These are phyloP conservation scores for Pythium vanterpoolii DNA, from an alignment of 352 stramenopile genomes.

Conservation along the genomic window DNA sequence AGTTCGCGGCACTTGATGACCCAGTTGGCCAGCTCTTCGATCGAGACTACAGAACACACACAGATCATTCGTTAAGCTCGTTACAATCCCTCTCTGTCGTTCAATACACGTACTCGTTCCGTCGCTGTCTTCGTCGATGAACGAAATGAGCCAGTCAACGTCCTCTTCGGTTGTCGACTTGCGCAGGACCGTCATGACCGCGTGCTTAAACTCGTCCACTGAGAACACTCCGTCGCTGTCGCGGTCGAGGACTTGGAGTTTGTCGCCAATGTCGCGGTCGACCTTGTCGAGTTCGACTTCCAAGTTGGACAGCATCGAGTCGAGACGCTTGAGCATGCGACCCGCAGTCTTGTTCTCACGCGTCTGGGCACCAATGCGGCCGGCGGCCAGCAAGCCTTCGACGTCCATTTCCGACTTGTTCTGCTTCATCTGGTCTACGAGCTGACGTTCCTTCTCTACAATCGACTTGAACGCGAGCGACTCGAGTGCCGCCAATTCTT, in stretches of 20 bases:
- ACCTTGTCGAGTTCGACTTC: constrained; percentile 94
- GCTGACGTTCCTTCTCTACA: constrained; percentile 84
- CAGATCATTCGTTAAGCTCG: constrained; percentile 11
- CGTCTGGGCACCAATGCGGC: constrained; percentile 71
- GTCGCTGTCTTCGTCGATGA: constrained; percentile 91
- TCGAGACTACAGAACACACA: constrained; percentile 67
- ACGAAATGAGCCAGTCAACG: constrained; percentile 92
- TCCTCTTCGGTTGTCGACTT: constrained; percentile 93
- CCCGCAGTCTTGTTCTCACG: constrained; percentile 89
- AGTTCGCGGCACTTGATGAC: constrained; percentile 85
- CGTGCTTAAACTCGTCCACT: constrained; percentile 94
- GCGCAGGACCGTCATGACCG: constrained; percentile 94
- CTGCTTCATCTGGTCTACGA: constrained; percentile 81
- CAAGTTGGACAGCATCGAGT: constrained; percentile 93
- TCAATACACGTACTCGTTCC: constrained; percentile 63
- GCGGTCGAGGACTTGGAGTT: constrained; percentile 96
- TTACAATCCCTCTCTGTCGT: constrained; percentile 1
- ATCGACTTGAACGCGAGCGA: constrained; percentile 85
- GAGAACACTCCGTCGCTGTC: constrained; percentile 96
- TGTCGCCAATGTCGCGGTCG: constrained; percentile 95
- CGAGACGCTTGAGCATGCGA: constrained; percentile 90
- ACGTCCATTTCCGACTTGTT: constrained; percentile 90
- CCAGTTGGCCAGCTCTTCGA: constrained; percentile 92
- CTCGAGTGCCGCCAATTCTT: constrained; percentile 79
- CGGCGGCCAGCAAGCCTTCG: constrained; percentile 70